Base-by-base conservation (phyloP, 2,329 filamentous ascomycete genomes). In the Tetracladium maxilliforme region DNA sequence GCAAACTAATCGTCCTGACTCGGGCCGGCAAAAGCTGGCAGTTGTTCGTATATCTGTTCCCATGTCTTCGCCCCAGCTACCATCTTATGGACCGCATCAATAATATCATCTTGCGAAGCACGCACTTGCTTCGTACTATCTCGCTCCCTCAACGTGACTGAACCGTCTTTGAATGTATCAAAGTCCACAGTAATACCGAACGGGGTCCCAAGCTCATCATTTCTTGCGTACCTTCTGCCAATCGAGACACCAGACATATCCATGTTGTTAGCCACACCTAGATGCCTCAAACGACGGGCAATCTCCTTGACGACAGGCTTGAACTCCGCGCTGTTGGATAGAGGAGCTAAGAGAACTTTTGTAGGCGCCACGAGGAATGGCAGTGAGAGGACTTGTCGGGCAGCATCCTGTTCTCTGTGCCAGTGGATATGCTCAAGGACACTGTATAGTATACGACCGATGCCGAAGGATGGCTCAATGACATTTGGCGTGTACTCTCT, bases 171-270 rank as follows among this genome's bases (percentile, higher is more conserved):
- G 39, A 76, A 54, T 18, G 66, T 70, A 50, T 76, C 64, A 51
- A 75, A 76, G 45, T 76, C 71, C 24, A 75, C 61, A 6, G 71
- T 76, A 44, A 76, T 65, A 36, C 70, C 70, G 34, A 75, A 61
- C 10, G 71, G 69, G 23, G 72, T 76, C 34, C 71, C 71, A 27
- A 75, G 55, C 49, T 75, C 70, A 46, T 76, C 70, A 42, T 75
- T 74, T 33, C 70, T 64, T 27, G 67, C 54, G 42, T 70, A 75
- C 21, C 70, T 66, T 52, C 73, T 75, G 39, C 70, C 70, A 37
- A 76, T 76, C 36, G 61, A 68, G 35, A 69, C 70, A 22, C 65
- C 67, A 11, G 64, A 68, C 43, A 71, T 65, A 40, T 74, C 68
- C 23, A 75, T 60, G 29, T 64, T 60, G 51, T 61, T 70, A 28